Evolutionary conservation across 2,329 filamentous ascomycete genomes (phyloP).

Genomic region (Fusarium clavum): DNA sequence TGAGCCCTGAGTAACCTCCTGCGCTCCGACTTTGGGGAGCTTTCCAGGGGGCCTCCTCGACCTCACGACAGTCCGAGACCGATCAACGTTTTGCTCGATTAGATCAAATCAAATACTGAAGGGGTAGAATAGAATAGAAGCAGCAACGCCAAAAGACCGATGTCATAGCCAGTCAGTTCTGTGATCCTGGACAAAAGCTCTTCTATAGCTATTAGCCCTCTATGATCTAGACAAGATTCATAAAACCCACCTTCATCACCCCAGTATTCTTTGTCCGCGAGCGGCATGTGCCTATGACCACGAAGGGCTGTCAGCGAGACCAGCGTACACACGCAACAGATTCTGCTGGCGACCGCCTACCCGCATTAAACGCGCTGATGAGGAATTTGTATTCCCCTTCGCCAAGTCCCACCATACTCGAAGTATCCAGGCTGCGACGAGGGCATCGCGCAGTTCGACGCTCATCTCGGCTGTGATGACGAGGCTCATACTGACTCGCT

Average conservation of each 20-base stretch:
- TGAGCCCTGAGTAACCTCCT: neutral
- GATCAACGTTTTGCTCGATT: neutral
- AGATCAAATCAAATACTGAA: neutral
- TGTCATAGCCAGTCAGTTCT: neutral
- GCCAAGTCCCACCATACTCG: constrained; percentile 51
- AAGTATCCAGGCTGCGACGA: constrained; percentile 53
- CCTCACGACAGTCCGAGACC: neutral
- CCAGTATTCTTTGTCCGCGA: constrained; percentile 18
- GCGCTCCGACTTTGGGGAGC: neutral
- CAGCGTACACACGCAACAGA: neutral
- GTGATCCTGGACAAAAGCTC: neutral
- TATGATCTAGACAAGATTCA: neutral
- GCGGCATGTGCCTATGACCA: constrained; percentile 24
- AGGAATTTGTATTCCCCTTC: constrained; percentile 47
- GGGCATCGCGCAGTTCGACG: constrained; percentile 47
- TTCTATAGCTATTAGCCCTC: neutral
- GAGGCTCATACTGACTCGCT: constrained; percentile 45
- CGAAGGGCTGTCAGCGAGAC: constrained; percentile 20
- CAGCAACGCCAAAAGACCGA: neutral
- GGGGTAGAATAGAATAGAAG: neutral
- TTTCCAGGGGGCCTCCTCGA: neutral
- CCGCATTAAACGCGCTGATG: constrained; percentile 29
- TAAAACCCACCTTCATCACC: constrained; percentile 6
- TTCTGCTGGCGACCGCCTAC: constrained; percentile 19
- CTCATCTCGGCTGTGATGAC: constrained; percentile 50